These are phyloP conservation scores for Trifolium dubium DNA, from an alignment of 306 rosid species.

Conservation along the genomic window DNA sequence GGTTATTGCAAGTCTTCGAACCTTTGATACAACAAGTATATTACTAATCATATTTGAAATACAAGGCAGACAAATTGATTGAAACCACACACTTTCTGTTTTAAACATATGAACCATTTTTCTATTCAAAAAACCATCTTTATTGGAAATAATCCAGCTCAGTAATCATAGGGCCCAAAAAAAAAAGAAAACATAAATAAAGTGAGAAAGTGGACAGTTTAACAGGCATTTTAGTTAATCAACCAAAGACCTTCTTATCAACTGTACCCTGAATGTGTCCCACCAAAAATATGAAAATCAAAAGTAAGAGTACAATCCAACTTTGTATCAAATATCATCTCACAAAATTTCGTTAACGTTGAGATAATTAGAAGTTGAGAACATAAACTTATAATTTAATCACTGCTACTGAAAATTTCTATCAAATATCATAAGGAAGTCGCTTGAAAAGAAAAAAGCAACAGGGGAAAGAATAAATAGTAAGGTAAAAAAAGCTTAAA, in stretches of 20 bases:
- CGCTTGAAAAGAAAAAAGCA: constrained; percentile 9
- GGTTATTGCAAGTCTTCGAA: not conserved
- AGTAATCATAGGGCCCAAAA: constrained; percentile 23
- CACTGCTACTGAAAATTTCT: constrained; percentile 13
- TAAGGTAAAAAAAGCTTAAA: constrained; percentile 29
- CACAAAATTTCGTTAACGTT: constrained; percentile 12
- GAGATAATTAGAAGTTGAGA: constrained; percentile 14
- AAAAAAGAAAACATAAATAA: constrained; percentile 7
- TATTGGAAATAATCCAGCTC: constrained; percentile 10
- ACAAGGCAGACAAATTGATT: not conserved
- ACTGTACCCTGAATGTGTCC: not conserved
- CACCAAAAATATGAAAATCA: constrained; percentile 10
- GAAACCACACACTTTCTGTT: constrained; percentile 13
- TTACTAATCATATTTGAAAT: not conserved
- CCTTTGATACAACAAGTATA: not conserved
- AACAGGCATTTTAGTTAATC: constrained; percentile 11
- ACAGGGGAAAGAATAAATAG: not conserved
- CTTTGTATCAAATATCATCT: not conserved
- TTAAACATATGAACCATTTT: constrained; percentile 29
- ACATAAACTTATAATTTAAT: not conserved
- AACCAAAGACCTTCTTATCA: not conserved
- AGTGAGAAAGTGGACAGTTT: not conserved
- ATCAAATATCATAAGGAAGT: constrained; percentile 26
- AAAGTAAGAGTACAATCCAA: not conserved
- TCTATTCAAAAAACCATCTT: not conserved